Evolutionary conservation across 257 asterid genomes (phyloP), one percentile per base, ranked within the genome.

Genomic region (Asclepias syriaca): DNA sequence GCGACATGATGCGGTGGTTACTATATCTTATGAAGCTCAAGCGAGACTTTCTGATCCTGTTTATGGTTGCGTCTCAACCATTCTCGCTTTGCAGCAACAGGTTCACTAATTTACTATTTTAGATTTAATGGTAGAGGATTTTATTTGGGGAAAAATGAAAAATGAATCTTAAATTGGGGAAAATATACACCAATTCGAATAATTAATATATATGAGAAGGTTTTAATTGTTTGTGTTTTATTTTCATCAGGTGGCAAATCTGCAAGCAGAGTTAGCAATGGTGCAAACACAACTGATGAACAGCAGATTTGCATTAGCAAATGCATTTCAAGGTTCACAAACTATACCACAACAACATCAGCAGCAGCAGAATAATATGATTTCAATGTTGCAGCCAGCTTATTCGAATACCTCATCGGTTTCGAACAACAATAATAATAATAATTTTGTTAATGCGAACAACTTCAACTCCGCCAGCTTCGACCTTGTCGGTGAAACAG

Each of bases 11-110:
- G 97, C 95, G 0, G 95, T 89, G 14, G 88, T 86, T 50, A 93
- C 97, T 8, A 86, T 93, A 54, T 86, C 89, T 12, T 93, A 88
- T 64, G 98, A 93, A 78, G 98, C 98, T 77, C 97, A 90, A 73
- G 95, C 96, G 2, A 79, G 97, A 77, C 93, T 90, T 63, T 85
- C 97, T 3, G 96, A 93, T 75, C 98, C 98, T 6, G 91, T 90
- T 66, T 87, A 88, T 78, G 98, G 98, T 7, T 93, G 98, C 54
- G 93, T 93, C 11, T 88, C 96, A 14, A 86, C 93, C 59, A 87
- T 93, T 39, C 75, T 88, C 53, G 93, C 95, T 50, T 74, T 93
- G 85, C 98, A 88, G 75, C 97, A 87, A 24, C 97, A 87, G 96
- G 98, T 93, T 70, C 45, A 7, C 14, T 39, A 3, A 51, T n/a